Conservation (phyloP, 2,329 filamentous ascomycete genomes). For the Didymella arachidicola region DNA sequence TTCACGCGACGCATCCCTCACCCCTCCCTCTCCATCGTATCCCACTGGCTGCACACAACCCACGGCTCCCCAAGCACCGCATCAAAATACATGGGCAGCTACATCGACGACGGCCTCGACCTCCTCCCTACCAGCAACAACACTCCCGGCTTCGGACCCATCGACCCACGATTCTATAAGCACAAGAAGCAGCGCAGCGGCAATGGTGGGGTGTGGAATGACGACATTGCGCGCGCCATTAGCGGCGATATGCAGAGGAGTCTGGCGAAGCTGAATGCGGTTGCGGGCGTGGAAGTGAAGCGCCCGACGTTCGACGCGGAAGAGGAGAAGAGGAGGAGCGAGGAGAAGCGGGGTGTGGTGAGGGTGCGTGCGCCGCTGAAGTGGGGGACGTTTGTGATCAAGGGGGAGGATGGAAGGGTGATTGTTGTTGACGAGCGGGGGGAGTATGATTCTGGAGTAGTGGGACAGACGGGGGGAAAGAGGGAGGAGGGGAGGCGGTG, state of each 20-base stretch:
- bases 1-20: constrained; percentile 29
- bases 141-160: constrained; percentile 26
- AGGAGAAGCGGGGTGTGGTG: constrained; percentile 24
- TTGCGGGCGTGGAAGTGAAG: constrained; percentile 22
- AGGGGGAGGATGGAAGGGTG: constrained; percentile 34
- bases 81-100: constrained; percentile 37
- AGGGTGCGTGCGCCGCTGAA: constrained; percentile 26
- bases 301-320: neutral
- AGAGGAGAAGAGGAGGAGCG: constrained; percentile 11
- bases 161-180: constrained; percentile 29
- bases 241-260: constrained; percentile 33
- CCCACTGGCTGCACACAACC: constrained; percentile 23
- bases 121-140: constrained; percentile 13
- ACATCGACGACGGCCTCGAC: constrained; percentile 42
- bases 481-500: neutral
- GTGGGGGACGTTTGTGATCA: constrained; percentile 39
- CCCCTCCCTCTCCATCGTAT: constrained; percentile 13
- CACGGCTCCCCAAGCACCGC: constrained; percentile 4
- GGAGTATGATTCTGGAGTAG: constrained; percentile 37
- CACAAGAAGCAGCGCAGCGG: constrained; percentile 14
- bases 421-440: constrained; percentile 38
- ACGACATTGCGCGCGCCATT: constrained; percentile 32
- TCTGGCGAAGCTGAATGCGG: constrained; percentile 21
- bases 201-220: constrained; percentile 26
- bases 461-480: neutral